Conservation (phyloP, 1,139 yeast genomes). For the Lodderomyces orthopsilosis region DNA sequence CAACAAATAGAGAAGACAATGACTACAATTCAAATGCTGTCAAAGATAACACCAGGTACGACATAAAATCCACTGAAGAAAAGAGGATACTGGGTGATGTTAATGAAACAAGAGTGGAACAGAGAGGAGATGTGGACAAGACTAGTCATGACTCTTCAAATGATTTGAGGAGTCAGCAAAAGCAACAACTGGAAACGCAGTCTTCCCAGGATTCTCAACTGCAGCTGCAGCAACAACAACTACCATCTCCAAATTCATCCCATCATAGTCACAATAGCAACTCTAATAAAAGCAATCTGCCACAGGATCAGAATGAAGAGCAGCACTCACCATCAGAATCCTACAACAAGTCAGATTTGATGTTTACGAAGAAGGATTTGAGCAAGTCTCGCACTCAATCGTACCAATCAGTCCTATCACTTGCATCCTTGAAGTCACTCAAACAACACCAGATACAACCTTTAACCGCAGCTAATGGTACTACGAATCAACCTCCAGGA, state of each 20-base stretch:
- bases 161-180: background rate
- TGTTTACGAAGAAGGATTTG: conserved; percentile 54
- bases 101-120: background rate
- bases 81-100: background rate
- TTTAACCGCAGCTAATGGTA: conserved; percentile 9
- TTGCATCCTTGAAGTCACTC: conserved; percentile 54
- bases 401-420: conserved; percentile 63
- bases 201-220: background rate
- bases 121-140: background rate
- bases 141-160: background rate
- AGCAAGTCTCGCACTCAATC: conserved; percentile 55
- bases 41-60: background rate
- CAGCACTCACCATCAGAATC: background rate
- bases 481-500: conserved; percentile 5
- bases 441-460: conserved; percentile 25
- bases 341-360: conserved; percentile 23
- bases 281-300: background rate
- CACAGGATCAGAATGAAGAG: conserved; percentile 1
- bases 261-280: conserved; percentile 3
- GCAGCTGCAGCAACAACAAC: conserved; percentile 4
- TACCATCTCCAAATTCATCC: conserved; percentile 5
- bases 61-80: background rate
- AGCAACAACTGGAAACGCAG: conserved; percentile 2
- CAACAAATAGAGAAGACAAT: background rate
- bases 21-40: background rate